Percentiles rank a stretch among this genome's conserved stretches.
phyloP scores from a whole-genome alignment of 352 stramenopile species.

The Pythium utonaiense region DNA sequence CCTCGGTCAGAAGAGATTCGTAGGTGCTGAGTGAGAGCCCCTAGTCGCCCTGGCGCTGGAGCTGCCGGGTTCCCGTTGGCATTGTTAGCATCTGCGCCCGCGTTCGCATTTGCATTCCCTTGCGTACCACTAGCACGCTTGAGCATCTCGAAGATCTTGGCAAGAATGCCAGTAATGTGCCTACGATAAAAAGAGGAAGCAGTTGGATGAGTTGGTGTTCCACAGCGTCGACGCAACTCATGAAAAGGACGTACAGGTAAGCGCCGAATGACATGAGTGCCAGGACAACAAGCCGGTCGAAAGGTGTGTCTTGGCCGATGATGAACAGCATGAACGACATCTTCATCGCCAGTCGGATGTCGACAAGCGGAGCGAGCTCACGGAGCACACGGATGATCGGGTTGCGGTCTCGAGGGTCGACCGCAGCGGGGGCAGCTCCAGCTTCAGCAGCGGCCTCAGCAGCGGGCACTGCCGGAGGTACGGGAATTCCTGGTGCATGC shows the following conservation, averaged over 20 bases:
- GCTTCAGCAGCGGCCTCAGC: conserved; percentile 10
- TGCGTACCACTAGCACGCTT: conserved; percentile 30
- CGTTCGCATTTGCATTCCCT: conserved; percentile 12
- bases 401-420: conserved; percentile 17
- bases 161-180: conserved; percentile 81
- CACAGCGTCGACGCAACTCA: not conserved
- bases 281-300: conserved; percentile 72
- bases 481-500: conserved; percentile 1
- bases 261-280: conserved; percentile 66
- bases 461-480: not conserved
- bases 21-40: conserved; percentile 42
- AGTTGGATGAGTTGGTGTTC: not conserved
- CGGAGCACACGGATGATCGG: conserved; percentile 45
- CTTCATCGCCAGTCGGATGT: conserved; percentile 76
- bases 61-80: conserved; percentile 23
- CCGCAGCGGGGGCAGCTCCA: conserved; percentile 6
- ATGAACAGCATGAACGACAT: conserved; percentile 90
- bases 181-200: conserved; percentile 12
- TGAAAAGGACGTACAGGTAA: conserved; percentile 50
- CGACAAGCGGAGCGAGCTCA: conserved; percentile 59
- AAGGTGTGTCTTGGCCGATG: conserved; percentile 79
- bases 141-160: conserved; percentile 77
- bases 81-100: not conserved
- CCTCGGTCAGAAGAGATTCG: conserved; percentile 73
- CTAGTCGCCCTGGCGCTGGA: conserved; percentile 18